Conservation (phyloP, 2,329 filamentous ascomycete species). For the Verticillium nubilum region DNA sequence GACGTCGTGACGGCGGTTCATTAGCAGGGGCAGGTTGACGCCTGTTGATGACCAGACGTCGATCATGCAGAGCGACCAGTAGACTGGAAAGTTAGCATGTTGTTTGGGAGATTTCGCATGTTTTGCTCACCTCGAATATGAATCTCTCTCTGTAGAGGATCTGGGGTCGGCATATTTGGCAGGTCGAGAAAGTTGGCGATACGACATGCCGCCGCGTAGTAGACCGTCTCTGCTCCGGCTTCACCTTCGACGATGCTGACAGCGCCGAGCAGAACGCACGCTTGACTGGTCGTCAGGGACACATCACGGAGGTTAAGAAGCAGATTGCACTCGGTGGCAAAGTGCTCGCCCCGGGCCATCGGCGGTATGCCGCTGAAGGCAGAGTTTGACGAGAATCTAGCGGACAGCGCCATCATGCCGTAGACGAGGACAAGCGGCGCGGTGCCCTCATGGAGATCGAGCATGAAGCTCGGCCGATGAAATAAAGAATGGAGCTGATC, state of each 20-base stretch:
- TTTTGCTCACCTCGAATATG: conserved; percentile 22
- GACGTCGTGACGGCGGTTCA: conserved; percentile 15
- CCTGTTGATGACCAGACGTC: conserved; percentile 17
- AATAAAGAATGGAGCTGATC: conserved; percentile 26
- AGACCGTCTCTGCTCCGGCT: conserved; percentile 28
- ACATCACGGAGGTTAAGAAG: conserved; percentile 27
- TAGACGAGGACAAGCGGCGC: conserved; percentile 15
- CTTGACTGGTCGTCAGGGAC: conserved; percentile 29
- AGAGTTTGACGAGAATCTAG: conserved; percentile 16
- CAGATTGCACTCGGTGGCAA: conserved; percentile 15
- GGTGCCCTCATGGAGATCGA: conserved; percentile 15
- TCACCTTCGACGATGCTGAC: conserved; percentile 26
- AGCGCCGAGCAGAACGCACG: conserved; percentile 29
- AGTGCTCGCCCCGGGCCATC: conserved; percentile 16
- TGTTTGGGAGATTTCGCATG: no score
- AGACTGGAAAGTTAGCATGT: conserved; percentile 6
- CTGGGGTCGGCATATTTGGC: conserved; percentile 20
- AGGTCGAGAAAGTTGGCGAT: conserved; percentile 29
- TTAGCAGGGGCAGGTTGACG: conserved; percentile 15
- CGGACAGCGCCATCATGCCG: conserved; percentile 18
- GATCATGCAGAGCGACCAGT: conserved; percentile 17
- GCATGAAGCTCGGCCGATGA: conserved; percentile 20
- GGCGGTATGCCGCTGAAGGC: conserved; percentile 14
- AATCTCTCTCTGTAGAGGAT: conserved; percentile 25
- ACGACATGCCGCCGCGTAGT: conserved; percentile 29